These are phyloP conservation scores for Salix arbutifolia DNA, from an alignment of 345 rosid genomes.

Conservation along the genomic window DNA sequence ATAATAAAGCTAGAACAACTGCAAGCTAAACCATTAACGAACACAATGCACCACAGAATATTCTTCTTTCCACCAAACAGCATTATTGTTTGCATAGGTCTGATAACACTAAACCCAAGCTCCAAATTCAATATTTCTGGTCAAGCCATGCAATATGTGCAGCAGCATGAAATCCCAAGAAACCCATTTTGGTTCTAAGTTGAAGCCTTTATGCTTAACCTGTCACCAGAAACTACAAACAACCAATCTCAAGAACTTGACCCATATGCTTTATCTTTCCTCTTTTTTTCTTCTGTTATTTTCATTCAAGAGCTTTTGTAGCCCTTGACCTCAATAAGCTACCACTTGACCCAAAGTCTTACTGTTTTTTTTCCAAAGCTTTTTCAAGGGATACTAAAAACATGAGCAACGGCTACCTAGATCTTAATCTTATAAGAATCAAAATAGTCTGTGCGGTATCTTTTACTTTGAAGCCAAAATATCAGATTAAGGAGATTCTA, in stretches of 20 bases:
- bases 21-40: no score
- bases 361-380: not conserved
- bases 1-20: not conserved
- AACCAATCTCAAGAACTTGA: not conserved
- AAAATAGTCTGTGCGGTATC: not conserved
- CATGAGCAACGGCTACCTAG: not conserved
- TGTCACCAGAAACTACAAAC: not conserved
- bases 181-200: not conserved
- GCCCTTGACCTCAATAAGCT: not conserved
- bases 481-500: not conserved
- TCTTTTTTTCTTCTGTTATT: no score
- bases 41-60: not conserved
- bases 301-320: not conserved
- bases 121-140: not conserved
- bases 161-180: not conserved
- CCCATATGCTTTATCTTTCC: not conserved
- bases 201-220: not conserved
- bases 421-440: not conserved
- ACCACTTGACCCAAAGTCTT: not conserved
- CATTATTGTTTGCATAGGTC: not conserved
- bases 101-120: not conserved
- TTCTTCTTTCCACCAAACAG: not conserved
- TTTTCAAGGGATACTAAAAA: not conserved
- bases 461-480: not conserved
- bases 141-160: not conserved